Base-by-base conservation (phyloP, 2,329 filamentous ascomycete species). In the Fusarium tuaranense region DNA sequence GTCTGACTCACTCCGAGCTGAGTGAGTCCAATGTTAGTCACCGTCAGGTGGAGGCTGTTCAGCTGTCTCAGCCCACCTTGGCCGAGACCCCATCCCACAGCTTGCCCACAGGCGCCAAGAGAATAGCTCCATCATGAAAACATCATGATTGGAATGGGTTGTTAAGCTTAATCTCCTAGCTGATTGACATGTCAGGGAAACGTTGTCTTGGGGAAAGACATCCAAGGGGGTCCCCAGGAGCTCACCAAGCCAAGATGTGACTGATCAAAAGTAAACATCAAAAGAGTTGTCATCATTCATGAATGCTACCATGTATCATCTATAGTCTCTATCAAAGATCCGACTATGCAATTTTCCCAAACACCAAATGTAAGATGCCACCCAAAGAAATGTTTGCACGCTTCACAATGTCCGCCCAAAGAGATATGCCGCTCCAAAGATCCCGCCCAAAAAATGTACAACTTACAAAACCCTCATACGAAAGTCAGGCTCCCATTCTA, bases 401-500 rank as follows among this genome's bases (percentile, higher is more conserved):
- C 51, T 55, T 55, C 51, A 55, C 27, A 55, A 20, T 55, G 27
- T 55, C 51, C 51, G 27, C 51, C 51, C 51, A 55, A 55, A 55
- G 27, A 55, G 18, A 55, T 55, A 55, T 55, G 27, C 51, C 27
- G 51, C 51, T 55, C 9, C 12, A 55, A 20, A 55, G 46, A 55
- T 14, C 2, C 27, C 18, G 7, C 27, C 51, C 18, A 55, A 34
- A 13, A 53, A 20, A 55, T 55, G 27, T 12, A 51, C 25, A 12
- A 2, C 4, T 51, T 32, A 32, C 12, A 55, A 8, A 55, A 18
- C 51, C 4, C 76, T 63, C 1, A 64, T 60, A 7, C 64, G 63
- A 59, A 78, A 77, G 20, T 78, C 76, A 5, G 64, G 60, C 57
- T 78, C 76, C 13, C 66, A 68, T 55, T 78, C 76, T 53, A 78